Base-by-base conservation (phyloP, 1,139 yeast genomes). In the Geotrichum reessii region DNA sequence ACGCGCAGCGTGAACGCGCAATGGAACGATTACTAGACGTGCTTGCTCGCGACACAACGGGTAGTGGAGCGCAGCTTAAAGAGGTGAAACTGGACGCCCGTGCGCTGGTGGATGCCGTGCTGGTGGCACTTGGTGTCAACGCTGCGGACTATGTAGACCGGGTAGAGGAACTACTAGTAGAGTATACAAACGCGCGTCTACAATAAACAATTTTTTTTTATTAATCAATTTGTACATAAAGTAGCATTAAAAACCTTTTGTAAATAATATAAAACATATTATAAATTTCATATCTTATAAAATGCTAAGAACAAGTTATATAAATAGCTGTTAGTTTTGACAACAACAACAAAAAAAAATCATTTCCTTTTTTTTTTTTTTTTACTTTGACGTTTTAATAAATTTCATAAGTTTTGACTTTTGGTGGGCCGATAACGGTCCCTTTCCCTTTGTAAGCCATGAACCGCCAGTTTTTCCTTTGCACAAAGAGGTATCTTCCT, bases 321-420 rank as follows among this genome's bases (percentile, higher is more conserved):
- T n/a, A n/a, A n/a, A n/a, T n/a, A n/a, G n/a, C n/a, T n/a, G n/a
- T n/a, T n/a, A n/a, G n/a, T n/a, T n/a, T n/a, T n/a, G n/a, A n/a
- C n/a, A n/a, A n/a, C n/a, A n/a, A n/a, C n/a, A n/a, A n/a, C n/a
- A n/a, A n/a, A n/a, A n/a, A n/a, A n/a, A n/a, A n/a, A n/a, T n/a
- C n/a, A n/a, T n/a, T n/a, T n/a, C n/a, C n/a, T n/a, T n/a, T 2
- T 31, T 31, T 4, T 31, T 31, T 4, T 31, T 31, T 31, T 31
- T 7, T 24, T 52, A 52, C 31, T 56, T 56, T 6, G 53, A 44
- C 3, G 58, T 47, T 46, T 58, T 52, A 37, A 58, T 46, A 47
- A 58, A 58, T 47, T 58, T 58, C 57, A 53, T 52, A 12, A 58
- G 49, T 25, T 51, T 56, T 6, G 56, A 25, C 42, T 56, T 53